phyloP scores from a whole-genome alignment of 139 green algal species.

The Zygnema cylindricum region DNA sequence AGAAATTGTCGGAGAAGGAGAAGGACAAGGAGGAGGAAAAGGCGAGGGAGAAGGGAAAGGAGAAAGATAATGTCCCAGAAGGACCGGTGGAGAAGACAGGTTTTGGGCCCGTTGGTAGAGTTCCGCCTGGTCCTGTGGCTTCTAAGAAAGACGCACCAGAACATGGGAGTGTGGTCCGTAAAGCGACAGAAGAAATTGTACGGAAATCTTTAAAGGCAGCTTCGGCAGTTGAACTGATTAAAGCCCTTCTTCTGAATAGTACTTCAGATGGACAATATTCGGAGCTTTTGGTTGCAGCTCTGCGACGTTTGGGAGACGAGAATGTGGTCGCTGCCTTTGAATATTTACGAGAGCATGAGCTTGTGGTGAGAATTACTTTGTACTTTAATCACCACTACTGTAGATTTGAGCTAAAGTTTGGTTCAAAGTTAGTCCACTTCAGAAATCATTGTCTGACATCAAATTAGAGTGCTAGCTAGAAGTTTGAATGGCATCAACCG shows the following conservation, averaged over 20 bases:
- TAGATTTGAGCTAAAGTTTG: too few species aligned
- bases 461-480: too few species aligned
- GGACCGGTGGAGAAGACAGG: background rate
- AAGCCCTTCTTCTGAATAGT: constrained; percentile 16
- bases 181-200: background rate
- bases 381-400: too few species aligned
- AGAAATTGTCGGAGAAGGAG: constrained; percentile 3
- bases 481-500: too few species aligned
- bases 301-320: constrained; percentile 19
- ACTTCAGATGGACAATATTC: constrained; percentile 13
- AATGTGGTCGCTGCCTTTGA: constrained; percentile 44
- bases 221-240: constrained; percentile 29
- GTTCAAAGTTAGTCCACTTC: too few species aligned
- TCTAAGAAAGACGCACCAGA: background rate
- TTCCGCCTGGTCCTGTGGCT: background rate
- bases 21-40: background rate
- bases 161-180: background rate
- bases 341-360: constrained; percentile 15
- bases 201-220: constrained; percentile 7
- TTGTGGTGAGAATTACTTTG: constrained; percentile 28
- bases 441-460: too few species aligned
- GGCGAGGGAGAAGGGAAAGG: background rate
- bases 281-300: constrained; percentile 23
- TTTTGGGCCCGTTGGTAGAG: too few species aligned
- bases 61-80: background rate